Conservation (phyloP, 306 rosid species). For the Glycyrrhiza uralensis region DNA sequence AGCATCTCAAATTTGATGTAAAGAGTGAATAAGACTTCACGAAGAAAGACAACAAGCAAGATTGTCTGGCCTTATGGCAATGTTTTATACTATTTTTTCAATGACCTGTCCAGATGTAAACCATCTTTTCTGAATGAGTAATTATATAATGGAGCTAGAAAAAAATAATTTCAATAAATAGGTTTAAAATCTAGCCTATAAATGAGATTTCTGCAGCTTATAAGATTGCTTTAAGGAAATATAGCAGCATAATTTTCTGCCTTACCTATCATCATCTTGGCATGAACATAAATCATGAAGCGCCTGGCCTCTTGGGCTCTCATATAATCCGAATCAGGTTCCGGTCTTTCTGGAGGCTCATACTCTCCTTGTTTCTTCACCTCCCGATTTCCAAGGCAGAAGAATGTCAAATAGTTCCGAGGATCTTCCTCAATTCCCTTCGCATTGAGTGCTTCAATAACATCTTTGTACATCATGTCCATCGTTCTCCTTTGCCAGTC, state of each 20-base stretch:
- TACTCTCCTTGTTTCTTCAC: conserved; percentile 47
- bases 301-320: conserved; percentile 51
- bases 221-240: background rate
- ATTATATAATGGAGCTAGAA: background rate
- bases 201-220: background rate
- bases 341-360: conserved; percentile 48
- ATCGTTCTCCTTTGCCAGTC: conserved; percentile 69
- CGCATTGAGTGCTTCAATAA: conserved; percentile 37
- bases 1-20: background rate
- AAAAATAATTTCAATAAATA: too few relatives aligned
- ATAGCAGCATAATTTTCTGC: background rate
- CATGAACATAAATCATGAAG: conserved; percentile 64
- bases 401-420: conserved; percentile 58
- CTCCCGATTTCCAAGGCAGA: conserved; percentile 59
- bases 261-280: conserved; percentile 68
- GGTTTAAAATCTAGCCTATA: too few relatives aligned
- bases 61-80: too few relatives aligned
- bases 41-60: too few relatives aligned
- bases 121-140: background rate
- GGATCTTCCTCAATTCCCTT: conserved; percentile 51
- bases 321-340: conserved; percentile 39
- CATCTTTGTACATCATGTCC: conserved; percentile 61
- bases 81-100: too few relatives aligned
- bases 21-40: background rate
- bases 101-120: too few relatives aligned